A percentile compares a stretch with the other conserved stretches of the same genome.
These are phyloP conservation scores for Iberis pinnata DNA, from an alignment of 345 rosid genomes.

Conservation along the genomic window DNA sequence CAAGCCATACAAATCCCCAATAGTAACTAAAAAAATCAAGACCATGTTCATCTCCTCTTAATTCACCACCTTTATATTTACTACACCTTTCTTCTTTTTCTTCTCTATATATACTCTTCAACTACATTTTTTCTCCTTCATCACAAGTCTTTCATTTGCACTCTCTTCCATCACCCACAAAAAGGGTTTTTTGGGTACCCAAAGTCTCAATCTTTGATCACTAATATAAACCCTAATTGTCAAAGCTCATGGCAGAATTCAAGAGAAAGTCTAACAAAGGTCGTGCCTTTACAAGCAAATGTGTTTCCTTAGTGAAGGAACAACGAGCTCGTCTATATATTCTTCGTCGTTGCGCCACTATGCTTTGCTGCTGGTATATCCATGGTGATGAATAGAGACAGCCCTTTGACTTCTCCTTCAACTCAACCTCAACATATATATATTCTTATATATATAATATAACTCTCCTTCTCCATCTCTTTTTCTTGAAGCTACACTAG, in stretches of 20 bases:
- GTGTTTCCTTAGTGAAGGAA: conserved; percentile 59
- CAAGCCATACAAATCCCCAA: conserved; percentile 41
- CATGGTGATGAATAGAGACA: conserved; percentile 49
- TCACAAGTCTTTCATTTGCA: conserved; percentile 9
- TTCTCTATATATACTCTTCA: conserved; percentile 25
- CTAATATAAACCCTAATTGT: conserved; percentile 8
- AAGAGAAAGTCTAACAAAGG: conserved; percentile 38
- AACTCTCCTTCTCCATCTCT: conserved; percentile 14
- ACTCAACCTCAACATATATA: conserved; percentile 11
- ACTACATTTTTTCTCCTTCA: conserved; percentile 12
- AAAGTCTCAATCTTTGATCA: conserved; percentile 17
- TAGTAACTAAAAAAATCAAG: conserved; percentile 23
- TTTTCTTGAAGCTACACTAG: not conserved
- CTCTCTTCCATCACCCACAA: conserved; percentile 37
- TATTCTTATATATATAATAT: conserved; percentile 9
- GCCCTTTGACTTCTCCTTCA: not conserved
- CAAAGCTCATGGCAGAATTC: conserved; percentile 34
- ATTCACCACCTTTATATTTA: conserved; percentile 34
- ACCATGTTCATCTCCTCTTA: conserved; percentile 41
- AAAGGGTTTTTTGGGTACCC: conserved; percentile 10
- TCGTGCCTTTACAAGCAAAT: conserved; percentile 50
- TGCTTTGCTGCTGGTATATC: conserved; percentile 72
- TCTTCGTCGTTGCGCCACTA: conserved; percentile 75
- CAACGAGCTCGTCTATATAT: conserved; percentile 66
- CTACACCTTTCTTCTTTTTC: conserved; percentile 29